Base-by-base conservation (phyloP, 2,329 filamentous ascomycete species). In the Aspergillus sp. region DNA sequence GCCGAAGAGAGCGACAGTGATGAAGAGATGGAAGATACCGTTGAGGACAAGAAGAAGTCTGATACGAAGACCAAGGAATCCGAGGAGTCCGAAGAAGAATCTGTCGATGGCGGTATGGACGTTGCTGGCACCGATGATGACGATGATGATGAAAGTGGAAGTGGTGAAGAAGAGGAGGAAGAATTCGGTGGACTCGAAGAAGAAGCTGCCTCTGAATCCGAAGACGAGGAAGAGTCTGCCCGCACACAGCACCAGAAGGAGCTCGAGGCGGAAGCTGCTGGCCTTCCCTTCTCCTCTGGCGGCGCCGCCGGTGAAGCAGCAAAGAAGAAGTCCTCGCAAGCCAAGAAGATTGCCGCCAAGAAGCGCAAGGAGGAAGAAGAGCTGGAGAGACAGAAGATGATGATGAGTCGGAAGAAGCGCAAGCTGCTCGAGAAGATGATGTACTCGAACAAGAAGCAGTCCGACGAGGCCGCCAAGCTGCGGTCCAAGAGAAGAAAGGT, bases 391-490 rank as follows among this genome's bases (percentile, higher is more conserved):
- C 85, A 88, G 66, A 96, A 95, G 81, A 93, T 94, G 74, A 98
- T 98, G 93, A 84, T 97, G 76, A 88, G 86, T 68, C 88, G 94
- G 69, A 93, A 94, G 81, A 98, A 97, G 83, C 79, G 93, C 60
- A 96, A 96, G 82, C 74, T 96, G 60, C 86, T 91, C 55, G 93
- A 97, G 76, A 93, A 96, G 75, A 98, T 98, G 88, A 78, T 90
- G 62, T 94, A 95, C 71, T 90, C 83, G 50, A 95, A 96, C 70
- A 90, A 85, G 72, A 90, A 93, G 78, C 88, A 89, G 76, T 91
- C 91, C 55, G 86, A 83, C 27, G 89, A 95, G 73, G 88, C 91
- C 38, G 86, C 91, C 74, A 87, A 85, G 71, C 72, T 98, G 65
- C 80, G 90, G 56, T 79, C 78, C 45, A 98, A 98, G 85, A 83